Evolutionary conservation across 2,329 filamentous ascomycete species (phyloP), one percentile per base, ranked within the genome.

Genomic region (Xylogone sp.): DNA sequence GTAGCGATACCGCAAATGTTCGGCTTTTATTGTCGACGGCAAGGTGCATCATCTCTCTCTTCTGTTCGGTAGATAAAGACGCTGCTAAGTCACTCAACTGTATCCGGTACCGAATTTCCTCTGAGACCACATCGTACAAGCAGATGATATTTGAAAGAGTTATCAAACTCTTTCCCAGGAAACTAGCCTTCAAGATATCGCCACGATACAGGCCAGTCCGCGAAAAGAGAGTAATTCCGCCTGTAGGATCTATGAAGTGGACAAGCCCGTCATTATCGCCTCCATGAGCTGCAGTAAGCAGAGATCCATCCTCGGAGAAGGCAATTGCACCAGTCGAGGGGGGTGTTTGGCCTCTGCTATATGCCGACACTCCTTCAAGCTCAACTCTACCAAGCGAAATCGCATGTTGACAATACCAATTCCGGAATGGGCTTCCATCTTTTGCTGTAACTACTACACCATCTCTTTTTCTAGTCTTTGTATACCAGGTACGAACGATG

Each of bases 251-350:
- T 57, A 97, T 81, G 49, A 96, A 76, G 61, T 94, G 84, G 10
- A 95, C 76, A 16, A 84, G 74, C 4, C 84, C 83, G 4, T 79
- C 73, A 46, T 81, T 76, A 9, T 71, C 65, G 24, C 72, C 71
- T 27, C 77, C 79, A 57, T 77, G 80, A 3, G 82, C 83, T 45
- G 84, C 83, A 47, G 90, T 90, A n/a, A 96, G 73, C 2, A 88
- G 82, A 12, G 90, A 95, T 1, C 89, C 90, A 65, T 96, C 91
- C 56, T 89, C 83, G 0, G 91, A 96, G 65, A 89, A 96, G 21
- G 84, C 76, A 42, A 97, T 68, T 43, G 81, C 82, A 13, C 88
- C 89, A 52, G 82, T 63, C 3, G 42, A 49, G n/a, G 55, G 49
- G 29, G 34, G 34, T 1, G 46, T 21, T 42, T 46, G 79, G 12